Evolutionary conservation across 2,329 filamentous ascomycete genomes (phyloP), one percentile per base, ranked within the genome.

Genomic region (Fusarium lyarnte): DNA sequence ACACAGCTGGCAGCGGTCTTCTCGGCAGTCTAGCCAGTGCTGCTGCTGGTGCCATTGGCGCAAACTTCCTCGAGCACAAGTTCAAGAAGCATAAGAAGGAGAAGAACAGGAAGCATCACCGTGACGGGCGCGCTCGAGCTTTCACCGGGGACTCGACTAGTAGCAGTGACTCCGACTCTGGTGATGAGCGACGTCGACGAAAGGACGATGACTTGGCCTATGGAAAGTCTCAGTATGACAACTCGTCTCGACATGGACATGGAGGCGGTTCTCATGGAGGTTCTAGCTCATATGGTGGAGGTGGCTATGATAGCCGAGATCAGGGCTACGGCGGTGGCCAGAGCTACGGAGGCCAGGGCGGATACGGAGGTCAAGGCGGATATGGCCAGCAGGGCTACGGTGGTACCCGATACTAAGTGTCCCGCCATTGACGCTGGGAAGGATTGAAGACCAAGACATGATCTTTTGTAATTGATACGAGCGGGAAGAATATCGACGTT

Each of bases 1-100:
- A 88, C 78, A 83, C 87, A 67, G 79, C 86, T 25, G 87, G 86
- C 13, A 85, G 85, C 45, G 86, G 86, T 23, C 69, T 84, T 33
- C 72, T 88, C 38, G 85, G 85, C 35, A 86, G 85, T 5, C 74
- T 87, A 6, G 85, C 82, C 4, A 85, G 85, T 19, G 81, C 85
- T 3, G 81, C 87, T 7, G 83, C 82, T 16, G 87, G 87, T 41
- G 86, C 86, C 2, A 80, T 88, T 39, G 84, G 83, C 7, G 87
- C 87, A 8, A 87, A 87, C 69, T 70, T 84, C 57, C 58, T 87
- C 25, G 84, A 84, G 76, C 76, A 83, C 76, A 79, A 79, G 74
- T 78, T 80, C 67, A 78, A 79, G 68, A 77, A 77, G 77, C 66
- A 77, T 59, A 77, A 76, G 74, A 75, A 75, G 58, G 47, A 66